Conservation (phyloP, 2,329 filamentous ascomycete species). For the Calonectria leucothoes region DNA sequence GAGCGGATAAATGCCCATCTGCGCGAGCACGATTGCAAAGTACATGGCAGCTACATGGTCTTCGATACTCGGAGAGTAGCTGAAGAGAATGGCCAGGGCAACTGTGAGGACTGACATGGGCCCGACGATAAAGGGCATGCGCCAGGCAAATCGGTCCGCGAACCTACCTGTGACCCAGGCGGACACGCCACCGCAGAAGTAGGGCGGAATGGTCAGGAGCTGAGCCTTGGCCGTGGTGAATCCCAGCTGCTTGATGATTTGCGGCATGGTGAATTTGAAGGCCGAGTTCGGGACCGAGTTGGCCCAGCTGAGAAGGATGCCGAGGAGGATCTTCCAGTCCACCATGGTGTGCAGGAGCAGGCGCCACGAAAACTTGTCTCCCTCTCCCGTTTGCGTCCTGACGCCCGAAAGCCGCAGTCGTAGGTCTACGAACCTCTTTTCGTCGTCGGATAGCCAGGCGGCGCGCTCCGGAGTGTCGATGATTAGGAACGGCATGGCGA, state of each 20-base stretch:
- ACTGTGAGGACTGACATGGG: slow-evolving; percentile 45
- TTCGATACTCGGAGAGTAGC: slow-evolving; percentile 47
- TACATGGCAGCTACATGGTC: slow-evolving; percentile 47
- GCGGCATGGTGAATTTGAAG: slow-evolving; percentile 45
- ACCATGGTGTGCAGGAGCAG: slow-evolving; percentile 47
- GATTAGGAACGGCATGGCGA: slow-evolving; percentile 51
- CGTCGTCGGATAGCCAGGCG: slow-evolving; percentile 50
- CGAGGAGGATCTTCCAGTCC: slow-evolving; percentile 53
- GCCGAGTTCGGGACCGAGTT: slow-evolving; percentile 39
- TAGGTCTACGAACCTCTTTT: slow-evolving; percentile 48
- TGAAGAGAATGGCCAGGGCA: slow-evolving; percentile 48
- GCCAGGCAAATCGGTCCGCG: slow-evolving; percentile 50
- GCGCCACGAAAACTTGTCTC: slow-evolving; percentile 42
- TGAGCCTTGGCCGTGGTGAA: slow-evolving; percentile 46
- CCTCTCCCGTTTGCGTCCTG: slow-evolving; percentile 40
- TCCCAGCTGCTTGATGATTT: slow-evolving; percentile 54
- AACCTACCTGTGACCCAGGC: slow-evolving; percentile 43
- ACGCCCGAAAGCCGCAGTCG: slow-evolving; percentile 40
- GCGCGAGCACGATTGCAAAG: slow-evolving; percentile 18
- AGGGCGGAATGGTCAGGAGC: slow-evolving; percentile 49
- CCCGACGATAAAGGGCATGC: slow-evolving; percentile 52
- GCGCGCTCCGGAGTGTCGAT: slow-evolving; percentile 51
- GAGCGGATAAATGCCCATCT: slow-evolving; percentile 46
- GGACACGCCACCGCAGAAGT: slow-evolving; percentile 45
- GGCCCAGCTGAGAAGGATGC: slow-evolving; percentile 49